Evolutionary conservation across 129 eudicot genomes (phyloP), one percentile per base, ranked within the genome.

Genomic region (Artemisia argyi): DNA sequence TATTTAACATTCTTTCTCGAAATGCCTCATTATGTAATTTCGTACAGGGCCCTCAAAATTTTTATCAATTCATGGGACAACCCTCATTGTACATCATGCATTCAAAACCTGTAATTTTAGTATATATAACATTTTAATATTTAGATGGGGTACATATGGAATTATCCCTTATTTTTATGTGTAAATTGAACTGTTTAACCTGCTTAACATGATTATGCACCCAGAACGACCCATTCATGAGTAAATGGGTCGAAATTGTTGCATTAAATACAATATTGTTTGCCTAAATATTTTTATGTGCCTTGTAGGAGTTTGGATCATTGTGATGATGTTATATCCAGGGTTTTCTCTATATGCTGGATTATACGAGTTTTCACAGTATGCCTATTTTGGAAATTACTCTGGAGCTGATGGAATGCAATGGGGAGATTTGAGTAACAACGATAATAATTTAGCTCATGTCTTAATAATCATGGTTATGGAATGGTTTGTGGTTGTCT

Each of bases 291-390:
- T 51, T 4, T 7, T 12, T 75, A 66, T 6, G 56, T 75, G n/a
- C 12, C 35, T 79, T 85, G 72, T 73, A 94, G 98, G 85, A 77
- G 89, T 82, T 71, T 89, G 97, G 91, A 84, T 94, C 52, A 81
- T 88, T 30, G 87, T 83, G 64, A 84, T 92, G 89, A 96, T 89
- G 80, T 61, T 92, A 61, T 89, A 81, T 80, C 98, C 98, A 42
- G 98, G 98, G 32, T 94, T 94, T 65, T 73, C 97, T 39, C 83
- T 94, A 52, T 94, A 75, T 42, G 89, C 84, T 76, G 98, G 97
- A 48, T 71, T 94, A 69, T 90, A 85, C 17, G 98, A 94, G 77
- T 83, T 94, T 78, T 80, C 91, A 39, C 89, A 90, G 73, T 94
- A 86, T 79, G 73, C 98, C 11, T 80, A 82, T 65, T 48, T 48